Evolutionary conservation across 202 grass and related monocot genomes (phyloP).

Genomic region (Elaeis oleifera): DNA sequence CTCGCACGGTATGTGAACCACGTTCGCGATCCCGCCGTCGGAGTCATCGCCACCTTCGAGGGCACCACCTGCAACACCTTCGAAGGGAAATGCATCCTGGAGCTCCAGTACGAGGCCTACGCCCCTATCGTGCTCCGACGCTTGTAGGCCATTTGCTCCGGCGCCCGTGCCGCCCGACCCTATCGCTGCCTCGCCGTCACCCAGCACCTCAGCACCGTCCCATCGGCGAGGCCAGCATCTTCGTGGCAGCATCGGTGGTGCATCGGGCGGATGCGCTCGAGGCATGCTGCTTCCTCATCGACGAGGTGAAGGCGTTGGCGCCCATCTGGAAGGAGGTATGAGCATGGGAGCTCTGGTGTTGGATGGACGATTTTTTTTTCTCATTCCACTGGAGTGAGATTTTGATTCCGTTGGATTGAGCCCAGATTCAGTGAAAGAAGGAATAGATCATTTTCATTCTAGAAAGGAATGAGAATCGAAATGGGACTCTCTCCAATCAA

Average conservation of each 20-base stretch:
- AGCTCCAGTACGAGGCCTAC: slow-evolving; percentile 91
- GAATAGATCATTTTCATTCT: too few relatives aligned
- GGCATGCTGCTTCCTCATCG: slow-evolving; percentile 80
- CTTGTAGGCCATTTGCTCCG: slow-evolving; percentile 37
- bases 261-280: slow-evolving; percentile 86
- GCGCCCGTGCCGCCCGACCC: slow-evolving; percentile 33
- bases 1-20: slow-evolving; percentile 49
- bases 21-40: slow-evolving; percentile 62
- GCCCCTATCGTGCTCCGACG: slow-evolving; percentile 60
- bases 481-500: too few relatives aligned
- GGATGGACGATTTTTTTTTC: too few relatives aligned
- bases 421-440: too few relatives aligned
- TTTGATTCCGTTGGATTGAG: too few relatives aligned
- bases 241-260: slow-evolving; percentile 67
- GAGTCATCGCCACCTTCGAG: slow-evolving; percentile 93
- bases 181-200: slow-evolving; percentile 56
- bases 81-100: slow-evolving; percentile 58
- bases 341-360: too few relatives aligned
- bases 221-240: slow-evolving; percentile 73
- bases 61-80: slow-evolving; percentile 84
- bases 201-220: slow-evolving; percentile 53
- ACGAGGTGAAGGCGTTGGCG: slow-evolving; percentile 87
- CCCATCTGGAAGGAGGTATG: slow-evolving; percentile 92
- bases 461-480: too few relatives aligned
- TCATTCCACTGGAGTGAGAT: too few relatives aligned